These are phyloP conservation scores for Angophora floribunda DNA, from an alignment of 345 rosid species.

Conservation along the genomic window DNA sequence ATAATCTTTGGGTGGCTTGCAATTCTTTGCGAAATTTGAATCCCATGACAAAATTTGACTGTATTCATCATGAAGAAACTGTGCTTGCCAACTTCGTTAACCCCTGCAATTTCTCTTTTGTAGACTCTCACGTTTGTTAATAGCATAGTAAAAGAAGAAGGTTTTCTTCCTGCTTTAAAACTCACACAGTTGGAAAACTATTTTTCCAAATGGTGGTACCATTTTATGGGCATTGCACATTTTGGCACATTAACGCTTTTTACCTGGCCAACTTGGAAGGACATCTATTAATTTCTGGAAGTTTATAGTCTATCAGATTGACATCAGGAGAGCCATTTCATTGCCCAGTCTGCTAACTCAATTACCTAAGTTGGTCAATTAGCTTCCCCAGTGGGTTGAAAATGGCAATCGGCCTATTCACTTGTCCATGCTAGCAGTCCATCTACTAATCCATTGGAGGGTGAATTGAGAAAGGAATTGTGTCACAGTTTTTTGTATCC, in stretches of 20 bases:
- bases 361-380: background rate
- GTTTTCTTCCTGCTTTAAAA: background rate
- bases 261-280: background rate
- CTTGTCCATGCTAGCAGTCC: background rate
- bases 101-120: background rate
- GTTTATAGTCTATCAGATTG: background rate
- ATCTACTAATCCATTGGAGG: background rate
- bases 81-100: background rate
- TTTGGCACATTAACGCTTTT: background rate
- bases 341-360: background rate
- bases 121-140: background rate
- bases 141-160: background rate
- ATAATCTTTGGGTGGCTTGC: background rate
- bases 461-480: background rate
- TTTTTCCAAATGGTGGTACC: background rate
- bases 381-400: background rate
- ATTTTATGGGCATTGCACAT: background rate
- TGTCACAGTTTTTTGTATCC: background rate
- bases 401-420: background rate
- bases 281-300: background rate
- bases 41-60: background rate
- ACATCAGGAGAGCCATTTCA: background rate
- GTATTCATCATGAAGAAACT: background rate
- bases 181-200: background rate
- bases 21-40: background rate